A percentile compares a stretch with the other conserved stretches of the same genome.
phyloP scores from a whole-genome alignment of 139 green algal genomes.

The Mesostigma viride region DNA sequence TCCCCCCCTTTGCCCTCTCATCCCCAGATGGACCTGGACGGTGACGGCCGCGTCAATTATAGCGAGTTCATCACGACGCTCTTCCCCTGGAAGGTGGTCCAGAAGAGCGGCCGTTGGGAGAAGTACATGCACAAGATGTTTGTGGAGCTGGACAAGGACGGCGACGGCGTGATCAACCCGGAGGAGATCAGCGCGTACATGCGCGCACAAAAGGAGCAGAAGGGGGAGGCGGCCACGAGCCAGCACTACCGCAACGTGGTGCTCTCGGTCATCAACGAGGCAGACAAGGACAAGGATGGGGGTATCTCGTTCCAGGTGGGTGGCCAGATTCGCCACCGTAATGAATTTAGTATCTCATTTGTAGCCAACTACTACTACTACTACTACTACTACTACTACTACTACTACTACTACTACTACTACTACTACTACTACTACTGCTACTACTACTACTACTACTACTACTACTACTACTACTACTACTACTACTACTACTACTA shows the following conservation, averaged over 20 bases:
- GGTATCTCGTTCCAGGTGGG: too few species aligned
- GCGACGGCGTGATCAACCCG: background rate
- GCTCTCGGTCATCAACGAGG: too few species aligned
- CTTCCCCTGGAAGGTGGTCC: background rate
- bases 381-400: background rate
- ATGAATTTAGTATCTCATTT: too few species aligned
- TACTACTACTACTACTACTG: background rate
- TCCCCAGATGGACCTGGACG: background rate
- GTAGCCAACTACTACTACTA: background rate
- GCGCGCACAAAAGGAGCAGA: too few species aligned
- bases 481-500: background rate
- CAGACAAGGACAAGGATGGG: too few species aligned
- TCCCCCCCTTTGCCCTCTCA: background rate
- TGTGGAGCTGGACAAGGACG: background rate
- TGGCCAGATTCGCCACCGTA: too few species aligned
- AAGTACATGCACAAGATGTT: constrained; percentile 6
- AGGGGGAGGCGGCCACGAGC: too few species aligned
- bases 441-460: background rate
- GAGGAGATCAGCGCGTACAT: constrained; percentile 6
- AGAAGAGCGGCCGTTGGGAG: background rate
- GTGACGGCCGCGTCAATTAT: background rate
- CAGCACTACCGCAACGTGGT: too few species aligned
- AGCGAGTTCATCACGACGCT: background rate
- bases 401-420: background rate
- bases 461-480: background rate